Evolutionary conservation across 2,329 filamentous ascomycete genomes (phyloP), one percentile per base, ranked within the genome.

Genomic region (Septoria linicola): DNA sequence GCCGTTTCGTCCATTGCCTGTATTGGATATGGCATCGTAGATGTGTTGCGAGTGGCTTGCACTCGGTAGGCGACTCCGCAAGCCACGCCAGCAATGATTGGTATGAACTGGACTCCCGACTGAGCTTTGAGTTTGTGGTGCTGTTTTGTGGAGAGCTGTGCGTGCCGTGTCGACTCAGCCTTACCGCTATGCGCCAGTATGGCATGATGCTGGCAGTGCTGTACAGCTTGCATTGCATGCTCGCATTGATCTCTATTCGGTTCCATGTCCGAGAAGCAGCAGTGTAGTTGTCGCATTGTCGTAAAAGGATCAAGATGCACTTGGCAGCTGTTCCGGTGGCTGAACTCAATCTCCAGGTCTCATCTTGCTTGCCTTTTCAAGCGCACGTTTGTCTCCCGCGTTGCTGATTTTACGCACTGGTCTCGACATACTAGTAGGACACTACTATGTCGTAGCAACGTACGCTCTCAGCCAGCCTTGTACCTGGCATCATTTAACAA

Each of bases 51-150:
- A 42, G 49, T 41, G 49, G 49, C 49, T 37, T 42, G 42, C 42
- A 16, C 20, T 48, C 21, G 36, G 19, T 34, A 52, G 49, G 49
- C 49, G 30, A 42, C 42, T 48, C 49, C 43, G 49, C 42, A 52
- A 52, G 49, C 49, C 49, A 47, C 43, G 37, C 21, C 13, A 16
- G 14, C 5, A 11, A 17, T 42, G 42, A 52, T 41, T 52, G 13
- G 49, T 25, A 17, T 19, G 37, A 37, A 52, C 14, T 31, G 17
- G n/a, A 25, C 4, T 21, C 46, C 32, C 43, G 43, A 21, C n/a
- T 16, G 10, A 16, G 19, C 17, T 36, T 47, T 23, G 16, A 17
- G 20, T 41, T 42, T 32, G 19, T 36, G 37, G 49, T 35, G 36
- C n/a, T 19, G 43, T 30, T 23, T n/a, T 37, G 43, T 34, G 42